Evolutionary conservation across 495 filamentous ascomycete species (phyloP).

Genomic region (Physcia stellaris): DNA sequence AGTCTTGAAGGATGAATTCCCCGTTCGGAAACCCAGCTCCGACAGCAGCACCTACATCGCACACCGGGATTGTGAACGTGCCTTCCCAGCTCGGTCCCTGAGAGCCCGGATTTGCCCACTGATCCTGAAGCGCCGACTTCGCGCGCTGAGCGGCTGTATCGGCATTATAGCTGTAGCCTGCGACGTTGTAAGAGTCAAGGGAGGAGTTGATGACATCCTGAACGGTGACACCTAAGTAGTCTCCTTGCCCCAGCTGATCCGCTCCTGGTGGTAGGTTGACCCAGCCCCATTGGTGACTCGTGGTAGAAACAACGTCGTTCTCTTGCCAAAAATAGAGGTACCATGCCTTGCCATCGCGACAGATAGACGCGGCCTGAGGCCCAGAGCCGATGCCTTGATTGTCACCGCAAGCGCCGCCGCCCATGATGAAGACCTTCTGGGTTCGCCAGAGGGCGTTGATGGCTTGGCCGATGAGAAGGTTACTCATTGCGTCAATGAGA

Average conservation of each 20-base stretch:
- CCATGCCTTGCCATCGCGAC: slow-evolving; percentile 19
- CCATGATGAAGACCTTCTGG: slow-evolving; percentile 20
- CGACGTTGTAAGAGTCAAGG: slow-evolving; percentile 16
- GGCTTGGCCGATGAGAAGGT: slow-evolving; percentile 14
- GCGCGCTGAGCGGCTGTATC: slow-evolving; percentile 9
- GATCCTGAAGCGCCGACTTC: slow-evolving; percentile 9
- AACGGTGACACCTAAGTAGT: slow-evolving; percentile 10
- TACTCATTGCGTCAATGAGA: slow-evolving; percentile 13
- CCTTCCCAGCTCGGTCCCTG: slow-evolving; percentile 19
- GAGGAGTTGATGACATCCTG: slow-evolving; percentile 19
- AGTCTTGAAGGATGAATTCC: slow-evolving; percentile 17
- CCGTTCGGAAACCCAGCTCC: slow-evolving; percentile 6
- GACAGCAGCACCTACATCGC: slow-evolving; percentile 15
- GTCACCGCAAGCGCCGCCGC: slow-evolving; percentile 17
- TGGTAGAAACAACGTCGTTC: slow-evolving; percentile 11
- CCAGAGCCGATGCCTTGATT: slow-evolving; percentile 17
- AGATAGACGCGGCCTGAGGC: slow-evolving; percentile 11
- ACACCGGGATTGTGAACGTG: slow-evolving; percentile 20
- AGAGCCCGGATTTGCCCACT: slow-evolving; percentile 13
- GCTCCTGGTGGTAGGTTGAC: slow-evolving; percentile 9
- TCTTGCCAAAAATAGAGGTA: slow-evolving; percentile 21
- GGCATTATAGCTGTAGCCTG: slow-evolving; percentile 14
- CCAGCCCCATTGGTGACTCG: slow-evolving; percentile 19
- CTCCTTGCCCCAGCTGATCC: slow-evolving; percentile 10
- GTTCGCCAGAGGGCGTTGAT: slow-evolving; percentile 16